Evolutionary conservation across 257 asterid genomes (phyloP), one percentile per base, ranked within the genome.

Genomic region (Eucommia ulmoides): DNA sequence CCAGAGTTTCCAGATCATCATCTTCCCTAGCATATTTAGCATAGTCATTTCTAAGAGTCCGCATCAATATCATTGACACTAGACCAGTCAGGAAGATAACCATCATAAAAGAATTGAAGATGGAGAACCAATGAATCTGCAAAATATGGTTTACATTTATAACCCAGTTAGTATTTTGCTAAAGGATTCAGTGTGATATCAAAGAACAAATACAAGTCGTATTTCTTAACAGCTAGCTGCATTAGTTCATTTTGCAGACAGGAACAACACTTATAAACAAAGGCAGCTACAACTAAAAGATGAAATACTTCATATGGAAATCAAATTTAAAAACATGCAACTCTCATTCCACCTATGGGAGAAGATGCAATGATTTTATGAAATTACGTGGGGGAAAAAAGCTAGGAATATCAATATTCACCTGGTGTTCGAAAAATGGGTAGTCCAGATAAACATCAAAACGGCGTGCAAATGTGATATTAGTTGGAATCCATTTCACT

Each of bases 1-100:
- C 97, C 97, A 89, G 81, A 52, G 93, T 74, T 65, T 89, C 97
- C 17, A 89, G 74, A 67, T 89, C 97, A 70, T 89, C 97, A 74
- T 89, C 97, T 60, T 89, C 97, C 55, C 97, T 84, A 63, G 97
- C 97, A 78, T 89, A 89, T 60, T 89, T 89, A 17, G 97, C 97
- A 61, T 89, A 89, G 72, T 89, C 97, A n/a, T 89, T 84, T 51
- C 97, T 82, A 35, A 89, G 75, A 29, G 97, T 89, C 25, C 96
- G 89, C 96, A 89, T 84, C 65, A 89, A 69, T 65, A 89, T 89
- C 97, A 89, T 89, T 7, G 97, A 89, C 38, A 89, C 97, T 77
- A 89, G 59, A 19, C 97, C 97, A 52, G 96, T 84, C 23, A 89
- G 94, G 79, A 89, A 89, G 63, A 89, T 89, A 45, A 89, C 97